phyloP scores from a whole-genome alignment of 1,139 yeast species.

The Geotrichum histeridarum region DNA sequence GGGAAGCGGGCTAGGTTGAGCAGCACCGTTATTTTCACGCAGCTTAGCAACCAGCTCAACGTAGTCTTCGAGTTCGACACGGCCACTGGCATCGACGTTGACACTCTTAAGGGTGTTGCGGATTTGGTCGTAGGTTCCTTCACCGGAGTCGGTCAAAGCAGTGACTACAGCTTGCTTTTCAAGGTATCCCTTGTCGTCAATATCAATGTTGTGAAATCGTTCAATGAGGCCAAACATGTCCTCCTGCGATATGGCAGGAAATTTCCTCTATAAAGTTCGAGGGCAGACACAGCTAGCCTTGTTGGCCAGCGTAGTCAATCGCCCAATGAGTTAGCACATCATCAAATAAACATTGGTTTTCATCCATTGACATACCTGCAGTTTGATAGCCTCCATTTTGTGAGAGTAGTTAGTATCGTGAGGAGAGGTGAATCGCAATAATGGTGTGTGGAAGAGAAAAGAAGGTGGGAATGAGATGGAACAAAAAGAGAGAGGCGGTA shows the following conservation, averaged over 20 bases:
- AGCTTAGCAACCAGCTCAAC: constrained; percentile 59
- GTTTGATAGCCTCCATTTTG: constrained; percentile 48
- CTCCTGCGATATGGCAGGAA: constrained; percentile 77
- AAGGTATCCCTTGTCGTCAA: constrained; percentile 92
- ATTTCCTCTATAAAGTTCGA: constrained; percentile 53
- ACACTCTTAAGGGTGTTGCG: constrained; percentile 89
- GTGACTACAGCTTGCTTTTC: constrained; percentile 88
- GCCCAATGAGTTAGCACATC: constrained; percentile 1
- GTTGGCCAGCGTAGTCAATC: background rate
- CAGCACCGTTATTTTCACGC: constrained; percentile 32
- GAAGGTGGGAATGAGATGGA: background rate
- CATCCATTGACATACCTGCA: constrained; percentile 28
- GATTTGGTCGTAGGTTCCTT: constrained; percentile 82
- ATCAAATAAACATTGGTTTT: background rate
- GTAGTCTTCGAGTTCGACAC: constrained; percentile 92
- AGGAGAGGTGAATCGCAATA: background rate
- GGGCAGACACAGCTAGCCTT: background rate
- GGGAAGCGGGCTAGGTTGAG: constrained; percentile 23
- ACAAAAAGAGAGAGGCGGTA: background rate
- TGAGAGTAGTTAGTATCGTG: background rate
- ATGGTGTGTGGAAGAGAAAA: background rate
- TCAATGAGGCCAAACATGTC: constrained; percentile 83
- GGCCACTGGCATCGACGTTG: constrained; percentile 93
- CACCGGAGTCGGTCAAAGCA: constrained; percentile 72
- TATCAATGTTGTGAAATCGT: constrained; percentile 72